Base-by-base conservation (phyloP, 1,139 yeast species). In the Oligophagozyma castellii region DNA sequence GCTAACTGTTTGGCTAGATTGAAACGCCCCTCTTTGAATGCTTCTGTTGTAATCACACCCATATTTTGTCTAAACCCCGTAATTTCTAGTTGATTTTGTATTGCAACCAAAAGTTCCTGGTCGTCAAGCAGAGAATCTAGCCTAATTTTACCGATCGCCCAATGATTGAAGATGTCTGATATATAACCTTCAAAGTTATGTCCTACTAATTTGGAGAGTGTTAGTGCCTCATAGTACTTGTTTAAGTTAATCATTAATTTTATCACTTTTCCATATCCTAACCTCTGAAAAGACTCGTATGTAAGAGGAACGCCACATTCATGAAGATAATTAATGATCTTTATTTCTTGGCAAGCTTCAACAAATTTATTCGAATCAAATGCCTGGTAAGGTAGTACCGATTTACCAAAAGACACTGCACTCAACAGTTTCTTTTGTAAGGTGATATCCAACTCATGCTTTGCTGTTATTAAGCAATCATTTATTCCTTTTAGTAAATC, bases 391-490 rank as follows among this genome's bases (percentile, higher is more conserved):
- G 48, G 51, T 23, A 78, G 71, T 0, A 81, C 65, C 7, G 47
- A 41, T 48, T 86, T 89, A 1, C 95, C 98, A 55, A 86, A 81
- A 0, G 83, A 64, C 0, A 89, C 95, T 1, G 95, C 93, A 35
- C 71, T 65, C 19, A 89, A 55, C 4, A 89, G 59, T 32, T 68
- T 70, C 48, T 84, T 84, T 44, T 89, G 98, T 77, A 89, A 70
- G 29, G 62, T 59, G 0, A 78, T 67, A 35, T 74, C 79, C 43
- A 80, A 72, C 43, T 86, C 96, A 30, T 74, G 75, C 5, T 73
- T 55, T 1, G 95, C 79, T 0, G 92, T 93, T 3, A 65, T 58
- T 7, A 86, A 64, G 47, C 95, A 81, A 15, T 67, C 69, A 21
- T 66, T 64, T 2, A 86, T 75, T 1, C 95, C 95, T 6, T 56